phyloP scores from a whole-genome alignment of 2,329 filamentous ascomycete genomes.

The Ophiostoma perfectum region DNA sequence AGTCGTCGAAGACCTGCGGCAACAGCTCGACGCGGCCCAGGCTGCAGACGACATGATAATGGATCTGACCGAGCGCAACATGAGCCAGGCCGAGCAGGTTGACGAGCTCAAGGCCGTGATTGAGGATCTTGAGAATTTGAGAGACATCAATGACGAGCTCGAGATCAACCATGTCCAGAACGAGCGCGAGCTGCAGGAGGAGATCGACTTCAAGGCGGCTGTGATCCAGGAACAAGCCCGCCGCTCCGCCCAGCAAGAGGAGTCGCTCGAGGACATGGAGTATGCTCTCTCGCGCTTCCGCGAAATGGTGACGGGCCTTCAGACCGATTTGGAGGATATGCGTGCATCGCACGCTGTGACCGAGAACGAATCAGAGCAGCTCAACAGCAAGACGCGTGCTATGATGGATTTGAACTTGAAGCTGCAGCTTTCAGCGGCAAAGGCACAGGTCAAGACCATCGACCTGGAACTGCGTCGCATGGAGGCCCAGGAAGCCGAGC shows the following conservation, averaged over 20 bases:
- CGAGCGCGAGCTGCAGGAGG: constrained; percentile 89
- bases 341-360: constrained; percentile 86
- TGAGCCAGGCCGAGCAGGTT: constrained; percentile 74
- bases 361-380: constrained; percentile 85
- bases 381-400: constrained; percentile 79
- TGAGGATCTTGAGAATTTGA: constrained; percentile 80
- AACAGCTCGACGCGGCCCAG: constrained; percentile 83
- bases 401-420: constrained; percentile 98
- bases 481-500: constrained; percentile 80
- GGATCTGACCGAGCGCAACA: constrained; percentile 81
- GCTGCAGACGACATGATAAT: constrained; percentile 93
- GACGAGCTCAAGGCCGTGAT: constrained; percentile 76
- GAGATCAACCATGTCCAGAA: constrained; percentile 90
- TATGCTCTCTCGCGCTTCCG: constrained; percentile 85
- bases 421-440: constrained; percentile 80
- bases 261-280: constrained; percentile 77
- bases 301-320: constrained; percentile 78
- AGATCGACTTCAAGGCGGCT: constrained; percentile 81
- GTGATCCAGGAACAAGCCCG: constrained; percentile 77
- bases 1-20: constrained; percentile 75
- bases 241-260: constrained; percentile 68
- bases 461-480: constrained; percentile 82
- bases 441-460: constrained; percentile 90
- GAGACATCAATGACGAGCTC: constrained; percentile 90
- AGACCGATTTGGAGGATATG: constrained; percentile 86